Base-by-base conservation (phyloP, 345 rosid species). In the Citrus cavaleriei region DNA sequence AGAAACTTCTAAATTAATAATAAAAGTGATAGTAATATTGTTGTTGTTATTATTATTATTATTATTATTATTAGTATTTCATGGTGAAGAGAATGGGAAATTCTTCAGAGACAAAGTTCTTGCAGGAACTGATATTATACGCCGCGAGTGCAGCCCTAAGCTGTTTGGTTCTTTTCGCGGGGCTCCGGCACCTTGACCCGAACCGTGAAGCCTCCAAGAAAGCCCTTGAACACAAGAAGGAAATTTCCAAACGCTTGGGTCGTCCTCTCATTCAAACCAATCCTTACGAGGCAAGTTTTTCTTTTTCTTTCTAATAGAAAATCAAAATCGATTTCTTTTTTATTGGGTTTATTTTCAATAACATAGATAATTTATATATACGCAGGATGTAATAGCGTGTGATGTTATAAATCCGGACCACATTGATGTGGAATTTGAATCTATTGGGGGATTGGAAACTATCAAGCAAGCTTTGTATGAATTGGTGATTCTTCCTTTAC, bases 81-180 rank as follows among this genome's bases (percentile, higher is more conserved):
- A 65, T 28, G 28, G 73, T 13, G 60, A 37, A 46, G 27, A 81
- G 70, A 76, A 87, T 89, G 95, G 91, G 88, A 35, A 80, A 88
- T 7, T 86, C 95, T 7, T 86, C 93, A 62, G 94, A 93, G 89
- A 90, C 96, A 4, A 93, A 84, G 85, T 88, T 94, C 83, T 49
- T 96, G 77, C 97, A 96, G 81, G 90, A 96, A 54, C 88, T 94
- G 71, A 67, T 93, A 49, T 83, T 94, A 70, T 94, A 94, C 86
- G 99, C 98, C 10, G 99, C 99, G 35, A 96, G 99, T 86, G 99
- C 99, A 14, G 98, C 99, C 62, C 65, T 96, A 6, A 96, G 98
- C 81, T 93, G 93, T 79, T 81, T 94, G 82, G 97, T 96, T 65
- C 83, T 96, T 10, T 92, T 94, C 74, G 97, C 89, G 8, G 98